Base-by-base conservation (phyloP, 257 asterid species). In the Solanum medicagineum region DNA sequence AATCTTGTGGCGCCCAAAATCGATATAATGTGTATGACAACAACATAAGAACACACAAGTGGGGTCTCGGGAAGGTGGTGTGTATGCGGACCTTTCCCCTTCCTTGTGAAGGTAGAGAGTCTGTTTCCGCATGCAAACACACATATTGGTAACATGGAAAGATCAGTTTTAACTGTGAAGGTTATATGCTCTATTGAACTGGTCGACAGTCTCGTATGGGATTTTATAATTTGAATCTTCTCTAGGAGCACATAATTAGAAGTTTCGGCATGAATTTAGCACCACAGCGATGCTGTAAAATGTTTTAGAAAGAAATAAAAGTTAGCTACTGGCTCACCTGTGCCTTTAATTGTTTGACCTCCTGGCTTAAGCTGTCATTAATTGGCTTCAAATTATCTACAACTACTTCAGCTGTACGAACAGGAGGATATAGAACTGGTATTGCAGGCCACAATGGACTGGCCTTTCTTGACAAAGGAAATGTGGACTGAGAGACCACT, bases 341-440 rank as follows among this genome's bases (percentile, higher is more conserved):
- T 88, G 90, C 92, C 91, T 87, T 94, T 66, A 95, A 87, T 87
- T 86, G 87, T 88, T 87, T 92, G 85, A 92, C 91, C 91, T 95
- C 99, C 87, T 86, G 86, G 86, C 79, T 80, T 81, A 91, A 84
- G 81, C 81, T 87, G 36, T 87, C 94, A 66, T 89, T 86, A 80
- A 84, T 65, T 68, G 85, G 89, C 90, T 85, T 90, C 82, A 87
- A 45, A 74, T 87, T 89, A 86, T 91, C 90, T 40, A 70, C 55
- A 57, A 84, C 86, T 44, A 86, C 94, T 84, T 91, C 95, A 40
- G 89, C 73, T 42, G 87, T 88, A 8, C 63, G 88, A 70, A 88
- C 87, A 15, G 92, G 80, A 49, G 79, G 85, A 54, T 89, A 81
- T 22, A 89, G 87, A 17, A 89, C 81, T 8, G 87, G 87, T 20